Percentiles rank a stretch among this genome's conserved stretches.
These are phyloP conservation scores for Umbilicaria muhlenbergii DNA, from an alignment of 495 filamentous ascomycete species.

Conservation along the genomic window DNA sequence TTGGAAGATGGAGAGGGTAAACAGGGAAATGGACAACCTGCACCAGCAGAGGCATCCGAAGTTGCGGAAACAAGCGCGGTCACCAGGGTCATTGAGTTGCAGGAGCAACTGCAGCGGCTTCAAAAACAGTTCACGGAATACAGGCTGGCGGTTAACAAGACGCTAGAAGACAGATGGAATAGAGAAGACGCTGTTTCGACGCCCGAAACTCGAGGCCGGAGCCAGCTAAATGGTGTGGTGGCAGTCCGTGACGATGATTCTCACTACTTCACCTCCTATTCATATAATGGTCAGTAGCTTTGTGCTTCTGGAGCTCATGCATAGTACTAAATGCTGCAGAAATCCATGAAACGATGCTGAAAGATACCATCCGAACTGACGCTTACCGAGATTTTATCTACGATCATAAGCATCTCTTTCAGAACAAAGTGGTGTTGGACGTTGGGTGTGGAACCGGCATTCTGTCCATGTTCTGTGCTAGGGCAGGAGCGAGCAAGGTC, in stretches of 20 bases:
- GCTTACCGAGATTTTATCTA: conserved; percentile 58
- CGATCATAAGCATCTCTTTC: conserved; percentile 78
- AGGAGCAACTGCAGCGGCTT: conserved; percentile 49
- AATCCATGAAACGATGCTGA: conserved; percentile 88
- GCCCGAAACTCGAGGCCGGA: conserved; percentile 9
- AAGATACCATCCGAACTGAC: conserved; percentile 52
- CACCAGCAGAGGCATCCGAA: conserved; percentile 9
- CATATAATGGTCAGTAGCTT: conserved; percentile 47
- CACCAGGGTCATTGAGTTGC: conserved; percentile 47
- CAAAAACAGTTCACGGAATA: conserved; percentile 58
- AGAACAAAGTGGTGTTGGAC: conserved; percentile 80
- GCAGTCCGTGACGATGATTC: conserved; percentile 27
- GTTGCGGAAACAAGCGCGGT: conserved; percentile 22
- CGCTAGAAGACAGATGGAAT: conserved; percentile 54
- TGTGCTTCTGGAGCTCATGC: neutral
- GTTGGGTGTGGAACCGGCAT: conserved; percentile 90
- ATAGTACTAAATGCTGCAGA: conserved; percentile 26
- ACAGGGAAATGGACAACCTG: no score
- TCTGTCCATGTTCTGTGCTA: conserved; percentile 86
- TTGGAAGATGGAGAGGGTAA: conserved; percentile 16
- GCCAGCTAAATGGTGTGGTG: conserved; percentile 8
- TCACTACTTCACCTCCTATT: conserved; percentile 73
- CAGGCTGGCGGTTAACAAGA: conserved; percentile 48
- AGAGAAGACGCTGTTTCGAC: conserved; percentile 10
- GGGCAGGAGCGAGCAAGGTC: conserved; percentile 77